Evolutionary conservation across 352 stramenopile genomes (phyloP).

Genomic region (Phytophthora crassamura): DNA sequence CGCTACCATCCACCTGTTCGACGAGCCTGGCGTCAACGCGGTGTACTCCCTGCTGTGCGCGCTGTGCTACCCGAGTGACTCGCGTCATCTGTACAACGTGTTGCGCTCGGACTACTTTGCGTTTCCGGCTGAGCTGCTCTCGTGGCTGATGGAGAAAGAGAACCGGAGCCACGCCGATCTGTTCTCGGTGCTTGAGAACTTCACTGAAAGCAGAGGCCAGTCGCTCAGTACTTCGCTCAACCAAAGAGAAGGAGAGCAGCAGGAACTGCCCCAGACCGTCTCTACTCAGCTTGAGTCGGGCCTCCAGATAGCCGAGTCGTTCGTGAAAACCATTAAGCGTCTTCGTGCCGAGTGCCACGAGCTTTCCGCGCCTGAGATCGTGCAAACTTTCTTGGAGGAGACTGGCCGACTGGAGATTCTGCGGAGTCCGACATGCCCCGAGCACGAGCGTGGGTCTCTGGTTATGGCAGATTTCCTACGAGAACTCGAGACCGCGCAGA

Average conservation of each 20-base stretch:
- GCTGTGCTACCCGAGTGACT: slow-evolving; percentile 71
- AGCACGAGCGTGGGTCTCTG: slow-evolving; percentile 65
- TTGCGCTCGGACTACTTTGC: slow-evolving; percentile 68
- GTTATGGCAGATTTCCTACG: slow-evolving; percentile 71
- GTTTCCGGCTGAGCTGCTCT: slow-evolving; percentile 65
- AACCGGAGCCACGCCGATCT: slow-evolving; percentile 54
- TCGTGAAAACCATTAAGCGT: slow-evolving; percentile 50
- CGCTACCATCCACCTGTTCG: slow-evolving; percentile 47
- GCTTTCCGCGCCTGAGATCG: slow-evolving; percentile 59
- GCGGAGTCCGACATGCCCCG: slow-evolving; percentile 52
- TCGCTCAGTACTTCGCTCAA: slow-evolving; percentile 25
- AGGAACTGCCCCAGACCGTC: slow-evolving; percentile 9
- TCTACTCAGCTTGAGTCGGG: slow-evolving; percentile 28
- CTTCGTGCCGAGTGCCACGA: slow-evolving; percentile 59
- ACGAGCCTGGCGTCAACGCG: slow-evolving; percentile 66
- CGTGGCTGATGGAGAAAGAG: slow-evolving; percentile 71
- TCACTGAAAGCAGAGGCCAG: slow-evolving; percentile 46
- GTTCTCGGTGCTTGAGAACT: slow-evolving; percentile 57
- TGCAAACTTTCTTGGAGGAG: slow-evolving; percentile 67
- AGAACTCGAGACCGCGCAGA: slow-evolving; percentile 66
- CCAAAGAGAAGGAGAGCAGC: slow-evolving; percentile 15
- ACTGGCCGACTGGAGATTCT: slow-evolving; percentile 53
- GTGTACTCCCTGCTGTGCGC: slow-evolving; percentile 76
- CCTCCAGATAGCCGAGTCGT: slow-evolving; percentile 38
- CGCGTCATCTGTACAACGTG: slow-evolving; percentile 80